A percentile compares a stretch with the other conserved stretches of the same genome.
Evolutionary conservation across 106 monocot species (phyloP).

Genomic region (Hemerocallis citrina): DNA sequence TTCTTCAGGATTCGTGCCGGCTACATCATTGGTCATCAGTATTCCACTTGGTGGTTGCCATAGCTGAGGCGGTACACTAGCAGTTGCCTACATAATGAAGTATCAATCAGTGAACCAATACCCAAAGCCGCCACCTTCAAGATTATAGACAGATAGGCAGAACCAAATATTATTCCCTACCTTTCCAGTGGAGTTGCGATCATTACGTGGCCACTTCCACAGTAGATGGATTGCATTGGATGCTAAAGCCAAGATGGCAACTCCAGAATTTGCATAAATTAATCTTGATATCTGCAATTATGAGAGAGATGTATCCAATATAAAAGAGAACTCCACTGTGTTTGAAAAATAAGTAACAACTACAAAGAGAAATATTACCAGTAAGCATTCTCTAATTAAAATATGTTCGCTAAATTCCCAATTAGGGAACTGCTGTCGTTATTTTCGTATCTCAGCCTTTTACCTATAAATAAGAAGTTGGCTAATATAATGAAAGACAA

Average conservation of each 20-base stretch:
- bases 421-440: not conserved
- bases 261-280: slow-evolving; percentile 72
- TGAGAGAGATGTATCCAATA: not conserved
- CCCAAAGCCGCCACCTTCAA: not conserved
- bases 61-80: slow-evolving; percentile 30
- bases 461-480: not conserved
- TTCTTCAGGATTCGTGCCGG: slow-evolving; percentile 30
- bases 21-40: slow-evolving; percentile 33
- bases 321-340: not conserved
- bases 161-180: slow-evolving; percentile 15
- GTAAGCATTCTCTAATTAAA: too few relatives aligned
- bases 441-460: not conserved
- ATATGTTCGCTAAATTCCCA: too few relatives aligned
- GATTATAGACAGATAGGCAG: not conserved
- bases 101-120: not conserved
- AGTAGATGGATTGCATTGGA: slow-evolving; percentile 75
- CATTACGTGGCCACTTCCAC: slow-evolving; percentile 79
- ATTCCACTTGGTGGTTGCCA: slow-evolving; percentile 42
- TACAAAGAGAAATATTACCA: too few relatives aligned
- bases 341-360: not conserved
- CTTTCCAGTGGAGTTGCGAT: slow-evolving; percentile 62
- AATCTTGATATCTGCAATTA: slow-evolving; percentile 47
- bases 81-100: slow-evolving; percentile 13
- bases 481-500: too few relatives aligned
- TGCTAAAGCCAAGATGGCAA: slow-evolving; percentile 63